A percentile compares a stretch with the other conserved stretches of the same genome.
phyloP scores from a whole-genome alignment of 768 basidiomycete genomes.

The Neoboletus magnificus region DNA sequence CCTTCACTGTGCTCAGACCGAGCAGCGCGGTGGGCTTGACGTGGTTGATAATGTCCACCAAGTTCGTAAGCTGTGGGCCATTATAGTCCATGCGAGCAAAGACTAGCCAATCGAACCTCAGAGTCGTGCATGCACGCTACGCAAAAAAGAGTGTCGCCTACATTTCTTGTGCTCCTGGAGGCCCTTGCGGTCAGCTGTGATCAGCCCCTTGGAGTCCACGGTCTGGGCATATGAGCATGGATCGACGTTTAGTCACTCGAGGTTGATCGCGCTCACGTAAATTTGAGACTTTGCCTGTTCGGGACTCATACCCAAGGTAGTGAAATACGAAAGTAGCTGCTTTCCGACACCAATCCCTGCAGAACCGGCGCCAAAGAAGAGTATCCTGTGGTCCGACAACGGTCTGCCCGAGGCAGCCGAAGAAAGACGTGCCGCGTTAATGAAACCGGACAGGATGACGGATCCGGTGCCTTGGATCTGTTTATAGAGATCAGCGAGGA shows the following conservation, averaged over 20 bases:
- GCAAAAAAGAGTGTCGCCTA: constrained; percentile 21
- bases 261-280: constrained; percentile 46
- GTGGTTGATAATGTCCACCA: constrained; percentile 64
- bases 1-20: constrained; percentile 61
- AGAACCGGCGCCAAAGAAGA: constrained; percentile 56
- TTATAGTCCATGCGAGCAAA: constrained; percentile 70
- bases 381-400: constrained; percentile 49
- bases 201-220: constrained; percentile 74
- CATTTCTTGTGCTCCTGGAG: constrained; percentile 75
- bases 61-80: constrained; percentile 57
- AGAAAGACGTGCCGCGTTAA: constrained; percentile 66
- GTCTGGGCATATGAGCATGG: constrained; percentile 40
- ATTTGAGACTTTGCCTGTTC: constrained; percentile 66
- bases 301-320: constrained; percentile 52
- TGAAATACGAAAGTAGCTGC: constrained; percentile 47
- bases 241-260: neutral
- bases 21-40: constrained; percentile 77
- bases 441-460: constrained; percentile 71
- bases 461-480: constrained; percentile 73
- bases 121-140: neutral
- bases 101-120: constrained; percentile 34
- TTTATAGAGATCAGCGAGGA: neutral
- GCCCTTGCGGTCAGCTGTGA: constrained; percentile 64
- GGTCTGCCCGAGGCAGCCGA: constrained; percentile 42
- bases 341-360: constrained; percentile 55